Evolutionary conservation across 2,329 filamentous ascomycete species (phyloP), one percentile per base, ranked within the genome.

Genomic region (Metarhizium humberi): DNA sequence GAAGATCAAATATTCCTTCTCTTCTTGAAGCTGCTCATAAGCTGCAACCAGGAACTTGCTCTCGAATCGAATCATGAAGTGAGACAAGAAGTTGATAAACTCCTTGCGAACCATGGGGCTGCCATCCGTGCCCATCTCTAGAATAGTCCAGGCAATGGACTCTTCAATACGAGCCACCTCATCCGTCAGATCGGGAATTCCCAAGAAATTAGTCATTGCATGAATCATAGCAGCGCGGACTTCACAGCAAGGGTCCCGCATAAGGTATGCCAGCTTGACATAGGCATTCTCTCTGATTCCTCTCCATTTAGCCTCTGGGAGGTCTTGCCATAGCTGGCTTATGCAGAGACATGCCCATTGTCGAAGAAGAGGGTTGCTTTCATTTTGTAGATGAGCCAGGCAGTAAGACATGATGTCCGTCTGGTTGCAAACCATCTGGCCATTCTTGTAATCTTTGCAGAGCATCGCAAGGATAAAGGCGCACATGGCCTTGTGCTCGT

Each of bases 401-500:
- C 92, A 97, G 62, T 87, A 92, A 42, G 87, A 85, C 76, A 97
- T 92, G 59, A 97, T 86, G 61, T 96, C 92, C 0, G 87, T 88
- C 61, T 90, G 89, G 62, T 96, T 86, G 67, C 92, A 96, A 11
- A 96, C 92, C 52, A 87, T 87, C 69, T 96, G 92, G 2, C 92
- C 94, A 59, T 94, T 90, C 60, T 87, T 88, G 71, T 96, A 96
- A 60, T 88, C 88, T 67, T 94, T 95, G 81, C 94, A 99, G 59
- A 99, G 90, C 81, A 96, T 95, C 30, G 92, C 88, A 46, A 97
- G 83, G 58, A 99, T 96, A 67, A 99, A 99, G 2, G 94, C 92
- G 69, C 94, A 97, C 94, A 99, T 99, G 47, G 94, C 94, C 66
- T 95, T 90, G 75, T 99, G 94, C 72, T 97, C 94, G 62, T 91